Evolutionary conservation across 75 land plant genomes (phyloP).

Genomic region (Ceratopteris richardii): DNA sequence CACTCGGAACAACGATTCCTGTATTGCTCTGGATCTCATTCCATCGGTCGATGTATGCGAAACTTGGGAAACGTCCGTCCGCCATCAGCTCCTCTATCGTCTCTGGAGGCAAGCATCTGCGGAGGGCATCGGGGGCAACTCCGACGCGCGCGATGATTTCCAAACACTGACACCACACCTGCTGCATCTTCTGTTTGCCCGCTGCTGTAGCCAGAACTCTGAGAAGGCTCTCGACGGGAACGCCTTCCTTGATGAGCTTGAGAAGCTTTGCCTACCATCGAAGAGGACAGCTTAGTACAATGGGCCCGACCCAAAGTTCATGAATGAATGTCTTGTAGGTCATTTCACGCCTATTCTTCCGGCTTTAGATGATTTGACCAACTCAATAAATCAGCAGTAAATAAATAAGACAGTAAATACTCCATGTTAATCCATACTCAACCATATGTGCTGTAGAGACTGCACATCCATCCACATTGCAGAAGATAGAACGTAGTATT

Average conservation of each 20-base stretch:
- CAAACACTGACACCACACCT: conserved; percentile 77
- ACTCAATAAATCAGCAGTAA: no score
- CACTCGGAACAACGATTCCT: no score
- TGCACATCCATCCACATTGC: no score
- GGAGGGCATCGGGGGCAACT: conserved; percentile 61
- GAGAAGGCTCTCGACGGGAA: conserved; percentile 83
- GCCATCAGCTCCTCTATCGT: conserved; percentile 67
- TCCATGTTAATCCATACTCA: no score
- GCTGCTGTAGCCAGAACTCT: conserved; percentile 67
- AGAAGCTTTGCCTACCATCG: conserved; percentile 22
- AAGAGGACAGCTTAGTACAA: neutral
- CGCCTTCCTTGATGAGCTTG: conserved; percentile 65
- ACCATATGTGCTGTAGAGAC: no score
- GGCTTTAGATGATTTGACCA: no score
- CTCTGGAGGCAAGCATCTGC: conserved; percentile 78
- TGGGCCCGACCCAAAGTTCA: neutral
- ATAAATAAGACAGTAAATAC: no score
- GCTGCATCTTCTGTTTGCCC: conserved; percentile 82
- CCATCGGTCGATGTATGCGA: neutral
- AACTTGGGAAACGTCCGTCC: neutral
- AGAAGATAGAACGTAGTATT: no score
- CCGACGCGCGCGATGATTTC: conserved; percentile 82
- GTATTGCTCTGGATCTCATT: no score
- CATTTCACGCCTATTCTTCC: no score
- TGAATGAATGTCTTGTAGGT: no score